Evolutionary conservation across 768 basidiomycete species (phyloP).

Genomic region (Macrolepiota dolichaula): DNA sequence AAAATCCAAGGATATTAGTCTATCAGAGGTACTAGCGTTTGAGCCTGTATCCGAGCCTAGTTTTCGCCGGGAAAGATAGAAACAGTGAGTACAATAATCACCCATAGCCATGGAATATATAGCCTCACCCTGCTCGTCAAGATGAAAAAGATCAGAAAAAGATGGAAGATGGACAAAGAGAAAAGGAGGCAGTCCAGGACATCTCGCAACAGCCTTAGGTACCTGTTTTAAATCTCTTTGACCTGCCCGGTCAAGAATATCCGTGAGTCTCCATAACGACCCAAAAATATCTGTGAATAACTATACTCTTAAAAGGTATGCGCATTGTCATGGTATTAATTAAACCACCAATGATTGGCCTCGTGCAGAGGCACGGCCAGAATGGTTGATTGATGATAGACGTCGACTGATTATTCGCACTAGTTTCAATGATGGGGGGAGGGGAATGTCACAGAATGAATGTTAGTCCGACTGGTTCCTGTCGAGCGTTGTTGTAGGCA

Average conservation of each 20-base stretch:
- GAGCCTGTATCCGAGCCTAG: slow-evolving; percentile 29
- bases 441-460: too few species aligned
- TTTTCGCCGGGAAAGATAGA: neutral
- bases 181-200: slow-evolving; percentile 3
- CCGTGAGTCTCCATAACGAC: slow-evolving; percentile 8
- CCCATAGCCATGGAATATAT: neutral
- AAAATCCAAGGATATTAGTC: slow-evolving; percentile 1
- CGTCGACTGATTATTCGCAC: too few species aligned
- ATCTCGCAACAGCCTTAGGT: slow-evolving; percentile 1
- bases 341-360: neutral
- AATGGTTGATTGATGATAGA: slow-evolving; percentile 1
- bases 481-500: too few species aligned
- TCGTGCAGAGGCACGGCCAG: neutral
- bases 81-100: neutral
- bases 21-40: neutral
- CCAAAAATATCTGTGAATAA: neutral
- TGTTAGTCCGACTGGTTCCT: too few species aligned
- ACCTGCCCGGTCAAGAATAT: slow-evolving; percentile 2
- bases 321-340: neutral
- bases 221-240: slow-evolving; percentile 10
- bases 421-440: too few species aligned
- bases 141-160: slow-evolving; percentile 9
- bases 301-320: neutral
- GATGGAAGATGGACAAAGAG: neutral
- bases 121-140: slow-evolving; percentile 18